Conservation (phyloP, 1,284 basidiomycete species). For the Agaricales sp. region DNA sequence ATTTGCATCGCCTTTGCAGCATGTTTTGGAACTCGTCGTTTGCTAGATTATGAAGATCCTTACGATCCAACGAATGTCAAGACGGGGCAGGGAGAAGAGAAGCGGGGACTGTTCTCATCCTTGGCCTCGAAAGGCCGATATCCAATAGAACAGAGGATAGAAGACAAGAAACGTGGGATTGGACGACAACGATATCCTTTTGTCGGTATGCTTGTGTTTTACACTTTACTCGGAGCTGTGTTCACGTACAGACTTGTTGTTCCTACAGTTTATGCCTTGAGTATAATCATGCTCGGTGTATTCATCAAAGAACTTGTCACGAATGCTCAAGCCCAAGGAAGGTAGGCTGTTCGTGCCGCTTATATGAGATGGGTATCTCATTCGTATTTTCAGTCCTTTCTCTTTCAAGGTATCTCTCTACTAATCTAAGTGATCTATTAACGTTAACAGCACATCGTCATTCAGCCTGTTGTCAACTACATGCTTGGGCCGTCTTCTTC, state of each 20-base stretch:
- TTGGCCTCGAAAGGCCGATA: slow-evolving; percentile 40
- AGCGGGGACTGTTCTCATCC: slow-evolving; percentile 26
- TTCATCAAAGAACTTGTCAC: slow-evolving; percentile 74
- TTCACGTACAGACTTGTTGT: not conserved
- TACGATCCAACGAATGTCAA: slow-evolving; percentile 15
- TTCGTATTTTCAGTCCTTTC: slow-evolving; percentile 37
- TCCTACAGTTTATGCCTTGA: slow-evolving; percentile 47
- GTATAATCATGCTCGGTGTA: slow-evolving; percentile 58
- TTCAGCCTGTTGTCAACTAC: slow-evolving; percentile 71
- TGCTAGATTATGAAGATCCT: slow-evolving; percentile 54
- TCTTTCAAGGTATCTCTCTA: slow-evolving; percentile 53
- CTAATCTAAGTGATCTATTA: slow-evolving; percentile 4
- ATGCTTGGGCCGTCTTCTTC: slow-evolving; percentile 88
- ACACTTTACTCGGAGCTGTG: not conserved
- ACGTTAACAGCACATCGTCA: slow-evolving; percentile 9
- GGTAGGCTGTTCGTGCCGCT: not conserved
- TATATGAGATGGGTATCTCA: not conserved
- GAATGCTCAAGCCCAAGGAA: slow-evolving; percentile 63
- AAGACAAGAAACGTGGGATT: slow-evolving; percentile 75
- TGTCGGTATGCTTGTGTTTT: slow-evolving; percentile 37
- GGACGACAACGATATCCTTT: slow-evolving; percentile 76
- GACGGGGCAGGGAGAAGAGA: slow-evolving; percentile 21
- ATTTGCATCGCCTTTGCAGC: not conserved
- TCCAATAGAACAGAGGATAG: slow-evolving; percentile 75
- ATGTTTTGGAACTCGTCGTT: not conserved